Evolutionary conservation across 768 basidiomycete species (phyloP).

Genomic region (Phanerochaete carnosa): DNA sequence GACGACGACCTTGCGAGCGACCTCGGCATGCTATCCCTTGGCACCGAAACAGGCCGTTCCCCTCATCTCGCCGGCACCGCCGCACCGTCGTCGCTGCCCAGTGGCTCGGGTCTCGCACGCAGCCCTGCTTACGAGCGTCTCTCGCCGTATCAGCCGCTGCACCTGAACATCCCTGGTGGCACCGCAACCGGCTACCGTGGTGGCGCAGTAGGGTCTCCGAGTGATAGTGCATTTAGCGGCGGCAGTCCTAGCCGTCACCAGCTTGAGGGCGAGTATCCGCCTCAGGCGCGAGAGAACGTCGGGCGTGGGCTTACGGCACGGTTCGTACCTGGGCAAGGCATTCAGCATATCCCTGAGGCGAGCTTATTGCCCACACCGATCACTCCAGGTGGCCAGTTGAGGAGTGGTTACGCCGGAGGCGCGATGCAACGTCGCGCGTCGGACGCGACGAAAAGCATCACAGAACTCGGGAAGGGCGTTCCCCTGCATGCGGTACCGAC

Average conservation of each 20-base stretch:
- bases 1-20: slow-evolving; percentile 82
- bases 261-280: slow-evolving; percentile 39
- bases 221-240: slow-evolving; percentile 53
- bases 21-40: slow-evolving; percentile 60
- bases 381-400: slow-evolving; percentile 39
- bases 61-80: slow-evolving; percentile 54
- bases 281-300: slow-evolving; percentile 22
- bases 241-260: slow-evolving; percentile 46
- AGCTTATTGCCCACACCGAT: slow-evolving; percentile 49
- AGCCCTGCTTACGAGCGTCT: slow-evolving; percentile 53
- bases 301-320: slow-evolving; percentile 46
- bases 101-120: slow-evolving; percentile 66
- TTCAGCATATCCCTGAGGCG: slow-evolving; percentile 48
- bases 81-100: slow-evolving; percentile 74
- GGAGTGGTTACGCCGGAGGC: slow-evolving; percentile 14
- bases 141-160: slow-evolving; percentile 59
- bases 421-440: slow-evolving; percentile 36
- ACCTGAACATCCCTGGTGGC: slow-evolving; percentile 52
- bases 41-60: slow-evolving; percentile 34
- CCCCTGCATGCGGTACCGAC: slow-evolving; percentile 81
- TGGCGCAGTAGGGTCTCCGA: slow-evolving; percentile 55
- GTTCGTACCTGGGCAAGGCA: slow-evolving; percentile 63
- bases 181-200: slow-evolving; percentile 40
- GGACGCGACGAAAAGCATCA: slow-evolving; percentile 35
- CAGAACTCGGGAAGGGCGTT: slow-evolving; percentile 83